Conservation (phyloP, 441 rosid genomes). For the Capsella rubella region DNA sequence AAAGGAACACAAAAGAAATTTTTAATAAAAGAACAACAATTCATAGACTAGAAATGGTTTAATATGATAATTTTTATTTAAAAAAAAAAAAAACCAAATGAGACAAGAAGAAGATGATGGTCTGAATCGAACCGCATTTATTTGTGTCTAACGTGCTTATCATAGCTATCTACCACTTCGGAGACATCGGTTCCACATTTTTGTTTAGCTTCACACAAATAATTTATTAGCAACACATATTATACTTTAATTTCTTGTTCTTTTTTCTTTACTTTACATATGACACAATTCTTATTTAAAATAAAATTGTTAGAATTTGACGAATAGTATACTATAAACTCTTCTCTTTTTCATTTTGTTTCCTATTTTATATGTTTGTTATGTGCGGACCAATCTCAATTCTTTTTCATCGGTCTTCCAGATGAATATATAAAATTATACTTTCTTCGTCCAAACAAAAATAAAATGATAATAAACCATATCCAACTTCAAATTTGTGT, state of each 20-base stretch:
- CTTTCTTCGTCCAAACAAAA: too few relatives aligned
- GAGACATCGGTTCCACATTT: conserved; percentile 21
- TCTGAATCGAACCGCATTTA: conserved; percentile 72
- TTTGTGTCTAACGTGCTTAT: conserved; percentile 47
- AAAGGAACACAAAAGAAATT: neutral
- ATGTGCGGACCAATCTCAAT: neutral
- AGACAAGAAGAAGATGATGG: conserved; percentile 50
- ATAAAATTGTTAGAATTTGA: neutral
- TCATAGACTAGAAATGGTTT: conserved; percentile 1
- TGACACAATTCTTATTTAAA: neutral
- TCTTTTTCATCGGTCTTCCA: too few relatives aligned
- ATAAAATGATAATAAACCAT: neutral
- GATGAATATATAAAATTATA: too few relatives aligned
- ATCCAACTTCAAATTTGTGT: neutral
- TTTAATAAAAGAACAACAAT: neutral
- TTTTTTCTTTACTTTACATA: neutral
- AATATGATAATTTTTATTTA: neutral
- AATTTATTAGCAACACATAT: neutral
- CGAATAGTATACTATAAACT: too few relatives aligned
- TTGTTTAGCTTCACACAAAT: neutral
- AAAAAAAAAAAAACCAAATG: neutral
- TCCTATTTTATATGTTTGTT: too few relatives aligned
- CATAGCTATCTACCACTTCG: conserved; percentile 7
- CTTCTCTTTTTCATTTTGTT: neutral
- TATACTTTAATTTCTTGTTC: neutral